A percentile compares a stretch with the other conserved stretches of the same genome.
Conservation (phyloP, 2,329 filamentous ascomycete species). For the Xylaria sp. region DNA sequence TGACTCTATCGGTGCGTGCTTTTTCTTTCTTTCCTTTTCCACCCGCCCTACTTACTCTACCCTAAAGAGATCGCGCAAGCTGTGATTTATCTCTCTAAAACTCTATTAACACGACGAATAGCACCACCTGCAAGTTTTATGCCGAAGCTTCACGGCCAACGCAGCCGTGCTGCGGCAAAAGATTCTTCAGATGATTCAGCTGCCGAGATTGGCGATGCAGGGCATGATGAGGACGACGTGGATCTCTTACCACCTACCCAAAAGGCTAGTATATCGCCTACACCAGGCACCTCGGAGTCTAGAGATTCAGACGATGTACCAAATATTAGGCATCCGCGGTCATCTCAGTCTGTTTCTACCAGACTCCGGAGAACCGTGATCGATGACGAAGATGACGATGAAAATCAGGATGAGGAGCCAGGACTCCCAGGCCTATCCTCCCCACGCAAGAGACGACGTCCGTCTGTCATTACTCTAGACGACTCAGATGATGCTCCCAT, state of each 20-base stretch:
- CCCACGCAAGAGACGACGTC: slow-evolving; percentile 36
- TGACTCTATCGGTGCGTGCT: slow-evolving; percentile 35
- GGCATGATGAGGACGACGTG: slow-evolving; percentile 39
- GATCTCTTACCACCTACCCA: slow-evolving; percentile 36
- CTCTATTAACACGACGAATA: slow-evolving; percentile 26
- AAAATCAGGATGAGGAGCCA: slow-evolving; percentile 38
- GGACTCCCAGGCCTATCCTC: slow-evolving; percentile 32
- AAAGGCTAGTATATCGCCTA: slow-evolving; percentile 18
- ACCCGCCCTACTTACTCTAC: not conserved
- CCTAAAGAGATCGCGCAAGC: not conserved
- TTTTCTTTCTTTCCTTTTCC: not conserved
- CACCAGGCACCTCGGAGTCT: slow-evolving; percentile 2
- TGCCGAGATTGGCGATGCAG: slow-evolving; percentile 38
- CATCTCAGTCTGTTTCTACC: slow-evolving; percentile 48
- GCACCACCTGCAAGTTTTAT: slow-evolving; percentile 43
- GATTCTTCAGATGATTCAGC: slow-evolving; percentile 45
- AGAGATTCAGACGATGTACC: slow-evolving; percentile 27
- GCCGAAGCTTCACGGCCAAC: slow-evolving; percentile 38
- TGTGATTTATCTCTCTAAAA: not conserved
- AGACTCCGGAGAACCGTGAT: slow-evolving; percentile 43
- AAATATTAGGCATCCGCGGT: slow-evolving; percentile 31
- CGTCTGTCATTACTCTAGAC: slow-evolving; percentile 29
- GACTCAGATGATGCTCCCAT: slow-evolving; percentile 41
- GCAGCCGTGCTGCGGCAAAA: slow-evolving; percentile 10
- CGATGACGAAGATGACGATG: slow-evolving; percentile 36